These are phyloP conservation scores for Nidularia pulvinata DNA, from an alignment of 768 basidiomycete species.

Conservation along the genomic window DNA sequence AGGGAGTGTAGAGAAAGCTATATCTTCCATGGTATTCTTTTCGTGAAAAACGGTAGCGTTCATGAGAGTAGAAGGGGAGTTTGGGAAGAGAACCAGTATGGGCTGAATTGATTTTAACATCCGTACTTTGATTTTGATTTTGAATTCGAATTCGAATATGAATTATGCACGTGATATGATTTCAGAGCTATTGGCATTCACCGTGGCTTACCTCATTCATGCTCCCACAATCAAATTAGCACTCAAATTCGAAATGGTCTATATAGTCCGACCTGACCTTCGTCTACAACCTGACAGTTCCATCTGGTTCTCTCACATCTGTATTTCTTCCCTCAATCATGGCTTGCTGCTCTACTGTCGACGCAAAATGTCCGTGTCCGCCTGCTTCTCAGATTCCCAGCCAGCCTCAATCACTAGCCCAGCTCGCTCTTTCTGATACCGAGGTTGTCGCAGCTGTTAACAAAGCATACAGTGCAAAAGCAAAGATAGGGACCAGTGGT, in stretches of 20 bases:
- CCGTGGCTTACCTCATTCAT: neutral
- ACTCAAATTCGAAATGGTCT: neutral
- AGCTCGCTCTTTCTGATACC: neutral
- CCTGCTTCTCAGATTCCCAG: neutral
- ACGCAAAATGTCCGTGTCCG: neutral
- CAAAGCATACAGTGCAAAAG: constrained; percentile 26
- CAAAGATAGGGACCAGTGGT: constrained; percentile 17
- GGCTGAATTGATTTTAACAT: neutral
- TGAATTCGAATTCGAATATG: constrained; percentile 4
- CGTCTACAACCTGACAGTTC: neutral
- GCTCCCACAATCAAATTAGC: neutral
- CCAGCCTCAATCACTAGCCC: neutral
- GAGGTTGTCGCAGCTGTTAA: constrained; percentile 21
- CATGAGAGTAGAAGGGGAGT: neutral
- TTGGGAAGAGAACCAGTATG: neutral
- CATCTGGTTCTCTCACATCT: no score
- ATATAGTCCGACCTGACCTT: neutral
- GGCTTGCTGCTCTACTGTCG: neutral
- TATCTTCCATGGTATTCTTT: no score
- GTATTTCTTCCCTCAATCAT: neutral
- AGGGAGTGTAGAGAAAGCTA: no score
- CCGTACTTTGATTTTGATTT: neutral
- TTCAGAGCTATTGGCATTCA: no score
- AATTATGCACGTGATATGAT: no score
- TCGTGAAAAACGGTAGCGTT: no score